Conservation (phyloP, 352 stramenopile genomes). For the Aphanomyces invadans region DNA sequence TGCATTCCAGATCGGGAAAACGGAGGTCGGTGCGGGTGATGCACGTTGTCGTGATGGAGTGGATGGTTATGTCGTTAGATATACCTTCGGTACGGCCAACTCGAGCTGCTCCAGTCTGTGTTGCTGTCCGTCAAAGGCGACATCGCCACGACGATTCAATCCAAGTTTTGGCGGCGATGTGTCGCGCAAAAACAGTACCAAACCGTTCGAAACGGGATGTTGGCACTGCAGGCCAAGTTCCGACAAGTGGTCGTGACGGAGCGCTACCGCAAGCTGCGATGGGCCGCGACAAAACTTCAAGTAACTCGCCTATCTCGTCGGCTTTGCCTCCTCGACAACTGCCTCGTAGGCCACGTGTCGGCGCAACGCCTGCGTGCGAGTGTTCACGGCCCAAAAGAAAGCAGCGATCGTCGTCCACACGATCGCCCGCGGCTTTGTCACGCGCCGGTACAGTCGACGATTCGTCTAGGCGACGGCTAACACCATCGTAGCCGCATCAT, state of each 20-base stretch:
- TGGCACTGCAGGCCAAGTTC: constrained; percentile 46
- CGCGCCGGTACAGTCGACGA: constrained; percentile 2
- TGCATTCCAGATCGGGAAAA: constrained; percentile 22
- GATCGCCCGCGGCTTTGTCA: constrained; percentile 30
- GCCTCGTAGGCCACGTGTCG: constrained; percentile 5
- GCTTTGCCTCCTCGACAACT: no score
- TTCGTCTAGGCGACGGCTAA: no score
- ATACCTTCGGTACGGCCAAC: constrained; percentile 67
- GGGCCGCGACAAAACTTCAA: constrained; percentile 31
- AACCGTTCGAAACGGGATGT: constrained; percentile 31
- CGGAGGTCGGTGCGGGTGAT: constrained; percentile 16
- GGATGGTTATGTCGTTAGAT: constrained; percentile 34
- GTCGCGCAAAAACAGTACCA: constrained; percentile 38
- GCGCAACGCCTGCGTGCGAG: constrained; percentile 16
- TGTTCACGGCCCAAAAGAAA: constrained; percentile 40
- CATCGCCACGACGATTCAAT: constrained; percentile 45
- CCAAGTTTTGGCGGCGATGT: constrained; percentile 39
- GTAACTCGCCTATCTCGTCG: no score
- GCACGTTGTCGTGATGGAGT: no score
- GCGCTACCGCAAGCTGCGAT: constrained; percentile 18
- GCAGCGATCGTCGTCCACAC: constrained; percentile 56
- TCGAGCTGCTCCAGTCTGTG: constrained; percentile 59
- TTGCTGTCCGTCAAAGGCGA: constrained; percentile 35
- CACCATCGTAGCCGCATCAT: constrained; percentile 4
- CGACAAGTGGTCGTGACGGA: constrained; percentile 33